Conservation (phyloP, 2,329 filamentous ascomycete species). For the Aspergillus intermedius region DNA sequence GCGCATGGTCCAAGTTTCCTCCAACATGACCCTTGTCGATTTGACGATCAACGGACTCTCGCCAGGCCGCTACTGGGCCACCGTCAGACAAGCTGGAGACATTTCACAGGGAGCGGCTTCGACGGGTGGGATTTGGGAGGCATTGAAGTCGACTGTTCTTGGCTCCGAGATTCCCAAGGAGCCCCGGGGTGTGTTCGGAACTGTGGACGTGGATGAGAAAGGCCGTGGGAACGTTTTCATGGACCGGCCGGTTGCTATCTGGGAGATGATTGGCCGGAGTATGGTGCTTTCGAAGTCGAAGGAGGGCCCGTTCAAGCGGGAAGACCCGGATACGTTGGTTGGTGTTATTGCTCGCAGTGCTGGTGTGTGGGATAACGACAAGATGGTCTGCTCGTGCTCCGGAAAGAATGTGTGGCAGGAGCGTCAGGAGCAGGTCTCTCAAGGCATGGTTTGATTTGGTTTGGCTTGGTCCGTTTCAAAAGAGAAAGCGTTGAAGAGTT, state of each 20-base stretch:
- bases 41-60: slow-evolving; percentile 76
- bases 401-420: slow-evolving; percentile 99
- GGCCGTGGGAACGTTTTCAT: slow-evolving; percentile 75
- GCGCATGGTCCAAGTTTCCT: slow-evolving; percentile 85
- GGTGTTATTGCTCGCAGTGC: slow-evolving; percentile 93
- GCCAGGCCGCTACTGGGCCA: slow-evolving; percentile 75
- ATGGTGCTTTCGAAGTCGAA: slow-evolving; percentile 73
- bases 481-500: background rate
- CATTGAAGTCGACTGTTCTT: slow-evolving; percentile 37
- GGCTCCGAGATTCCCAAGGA: slow-evolving; percentile 28
- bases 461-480: background rate
- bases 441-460: slow-evolving; percentile 60
- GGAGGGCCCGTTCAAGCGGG: slow-evolving; percentile 55
- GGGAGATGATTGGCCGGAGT: slow-evolving; percentile 92
- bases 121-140: slow-evolving; percentile 75
- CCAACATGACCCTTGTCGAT: slow-evolving; percentile 75
- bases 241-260: slow-evolving; percentile 76
- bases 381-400: slow-evolving; percentile 95
- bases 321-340: slow-evolving; percentile 79
- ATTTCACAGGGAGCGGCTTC: slow-evolving; percentile 77
- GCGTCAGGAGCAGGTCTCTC: slow-evolving; percentile 77
- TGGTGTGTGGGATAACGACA: slow-evolving; percentile 98
- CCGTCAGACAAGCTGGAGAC: slow-evolving; percentile 78
- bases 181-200: slow-evolving; percentile 63
- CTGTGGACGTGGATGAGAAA: slow-evolving; percentile 65